Evolutionary conservation across 1,284 basidiomycete species (phyloP), one percentile per base, ranked within the genome.

Genomic region (Ustilago xerochloae): DNA sequence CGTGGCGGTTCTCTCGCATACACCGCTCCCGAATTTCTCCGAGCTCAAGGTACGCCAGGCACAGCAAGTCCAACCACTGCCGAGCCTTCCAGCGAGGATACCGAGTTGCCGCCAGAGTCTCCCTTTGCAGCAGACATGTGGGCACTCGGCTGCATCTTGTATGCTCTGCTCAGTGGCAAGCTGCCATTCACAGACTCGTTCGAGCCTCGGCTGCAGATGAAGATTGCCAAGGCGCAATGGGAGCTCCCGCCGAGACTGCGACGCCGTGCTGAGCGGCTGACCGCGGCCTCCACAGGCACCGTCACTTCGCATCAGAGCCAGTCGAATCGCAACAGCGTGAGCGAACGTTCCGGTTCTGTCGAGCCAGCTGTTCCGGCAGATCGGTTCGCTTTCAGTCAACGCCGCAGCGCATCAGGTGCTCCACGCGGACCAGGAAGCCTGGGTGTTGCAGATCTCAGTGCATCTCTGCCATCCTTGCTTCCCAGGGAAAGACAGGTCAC

Each of bases 71-170:
- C 72, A 12, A 22, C 49, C 13, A 32, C 55, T 18, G 58, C 35
- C 35, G 64, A 60, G 4, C 26, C 48, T 1, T 32, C 51, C 22
- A 33, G 46, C 7, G 47, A 58, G 12, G 61, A 61, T 0, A 46
- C 13, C 20, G 63, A 58, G 10, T 18, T 62, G 60, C 41, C 47
- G 18, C 43, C 51, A 22, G 59, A 63, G 43, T 75, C 77, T 2
- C 79, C 79, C 22, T 81, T 68, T 50, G 78, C 79, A 12, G 60
- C 65, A 13, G 80, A 81, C 48, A 80, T 80, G 74, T 81, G 80
- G 80, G 77, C 78, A 7, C 56, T 80, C 9, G 80, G 80, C 22
- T 81, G 80, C 54, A 77, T 81, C 26, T 55, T 80, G 5, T 80
- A 81, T 30, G 80, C 80, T 10, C 60, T 81, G 16, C 50, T 79